These are phyloP conservation scores for Pseudocercospora crystallina DNA, from an alignment of 2,329 filamentous ascomycete genomes.

Conservation along the genomic window DNA sequence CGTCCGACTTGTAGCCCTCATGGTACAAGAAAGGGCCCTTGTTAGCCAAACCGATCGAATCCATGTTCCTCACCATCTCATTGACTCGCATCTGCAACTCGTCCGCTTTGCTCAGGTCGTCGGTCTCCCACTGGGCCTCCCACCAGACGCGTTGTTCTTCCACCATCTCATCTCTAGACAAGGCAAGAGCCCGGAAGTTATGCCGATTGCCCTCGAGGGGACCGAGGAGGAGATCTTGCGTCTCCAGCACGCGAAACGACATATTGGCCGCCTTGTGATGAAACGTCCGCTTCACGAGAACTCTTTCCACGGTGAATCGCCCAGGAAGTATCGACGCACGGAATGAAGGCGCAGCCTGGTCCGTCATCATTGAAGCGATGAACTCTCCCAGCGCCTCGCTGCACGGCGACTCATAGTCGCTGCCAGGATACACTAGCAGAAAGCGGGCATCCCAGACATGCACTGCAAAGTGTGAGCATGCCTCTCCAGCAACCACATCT, in stretches of 20 bases:
- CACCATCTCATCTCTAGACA: conserved; percentile 15
- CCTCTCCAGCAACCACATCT: conserved; percentile 12
- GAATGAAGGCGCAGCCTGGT: conserved; percentile 15
- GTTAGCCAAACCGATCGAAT: conserved; percentile 19
- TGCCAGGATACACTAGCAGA: conserved; percentile 10
- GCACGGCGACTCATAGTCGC: conserved; percentile 4
- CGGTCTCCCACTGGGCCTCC: conserved; percentile 20
- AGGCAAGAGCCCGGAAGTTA: conserved; percentile 14
- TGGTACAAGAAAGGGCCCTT: conserved; percentile 8
- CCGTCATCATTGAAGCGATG: conserved; percentile 17
- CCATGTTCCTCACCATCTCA: conserved; percentile 18
- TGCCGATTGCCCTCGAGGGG: conserved; percentile 6
- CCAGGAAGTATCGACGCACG: conserved; percentile 3
- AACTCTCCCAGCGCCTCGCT: conserved; percentile 16
- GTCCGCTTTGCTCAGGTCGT: conserved; percentile 14
- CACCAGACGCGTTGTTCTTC: conserved; percentile 19
- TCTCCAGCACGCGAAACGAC: conserved; percentile 9
- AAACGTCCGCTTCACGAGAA: conserved; percentile 16
- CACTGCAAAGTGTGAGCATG: conserved; percentile 15
- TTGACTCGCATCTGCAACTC: conserved; percentile 15
- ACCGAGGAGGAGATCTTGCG: conserved; percentile 14
- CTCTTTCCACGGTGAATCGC: conserved; percentile 11
- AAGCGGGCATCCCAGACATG: conserved; percentile 24
- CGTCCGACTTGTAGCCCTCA: conserved; percentile 5
- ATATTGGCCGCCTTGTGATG: conserved; percentile 8